Conservation (phyloP, 2,329 filamentous ascomycete species). For the Aspergillus felis region DNA sequence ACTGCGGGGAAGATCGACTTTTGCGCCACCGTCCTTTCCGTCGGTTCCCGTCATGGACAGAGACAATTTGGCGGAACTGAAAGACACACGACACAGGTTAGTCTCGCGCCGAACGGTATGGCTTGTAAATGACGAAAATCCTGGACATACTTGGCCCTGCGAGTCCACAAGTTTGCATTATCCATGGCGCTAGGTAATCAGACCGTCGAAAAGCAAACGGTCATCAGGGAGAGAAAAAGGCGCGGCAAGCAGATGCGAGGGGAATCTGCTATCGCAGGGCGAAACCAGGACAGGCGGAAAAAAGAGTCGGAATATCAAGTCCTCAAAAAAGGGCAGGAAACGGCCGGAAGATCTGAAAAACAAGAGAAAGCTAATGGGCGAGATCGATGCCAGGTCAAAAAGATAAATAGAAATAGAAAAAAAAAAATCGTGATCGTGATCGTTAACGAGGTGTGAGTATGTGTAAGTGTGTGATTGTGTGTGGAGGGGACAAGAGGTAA, state of each 20-base stretch:
- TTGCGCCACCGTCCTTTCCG: constrained; percentile 50
- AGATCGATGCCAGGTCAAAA: constrained; percentile 5
- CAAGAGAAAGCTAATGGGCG: constrained; percentile 5
- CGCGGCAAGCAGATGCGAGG: constrained; percentile 11
- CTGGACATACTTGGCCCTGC: constrained; percentile 45
- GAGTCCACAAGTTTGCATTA: constrained; percentile 50
- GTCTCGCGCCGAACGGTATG: constrained; percentile 2
- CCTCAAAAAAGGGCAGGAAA: constrained; percentile 6
- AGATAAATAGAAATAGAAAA: constrained; percentile 3
- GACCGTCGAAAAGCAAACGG: constrained; percentile 34
- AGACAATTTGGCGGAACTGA: constrained; percentile 83
- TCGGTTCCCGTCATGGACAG: constrained; percentile 67
- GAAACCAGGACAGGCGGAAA: background rate
- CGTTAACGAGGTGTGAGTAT: constrained; percentile 3
- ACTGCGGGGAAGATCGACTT: constrained; percentile 58
- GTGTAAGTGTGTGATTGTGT: background rate
- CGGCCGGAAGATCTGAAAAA: constrained; percentile 15
- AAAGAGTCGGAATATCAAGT: background rate
- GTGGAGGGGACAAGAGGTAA: constrained; percentile 3
- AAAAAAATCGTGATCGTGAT: constrained; percentile 20
- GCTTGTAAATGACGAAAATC: constrained; percentile 2
- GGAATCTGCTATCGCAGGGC: background rate
- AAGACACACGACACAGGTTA: constrained; percentile 21
- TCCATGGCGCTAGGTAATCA: constrained; percentile 41
- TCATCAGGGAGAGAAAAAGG: constrained; percentile 29